Conservation (phyloP, 164 flowering plant species). For the Sextonia rubra region DNA sequence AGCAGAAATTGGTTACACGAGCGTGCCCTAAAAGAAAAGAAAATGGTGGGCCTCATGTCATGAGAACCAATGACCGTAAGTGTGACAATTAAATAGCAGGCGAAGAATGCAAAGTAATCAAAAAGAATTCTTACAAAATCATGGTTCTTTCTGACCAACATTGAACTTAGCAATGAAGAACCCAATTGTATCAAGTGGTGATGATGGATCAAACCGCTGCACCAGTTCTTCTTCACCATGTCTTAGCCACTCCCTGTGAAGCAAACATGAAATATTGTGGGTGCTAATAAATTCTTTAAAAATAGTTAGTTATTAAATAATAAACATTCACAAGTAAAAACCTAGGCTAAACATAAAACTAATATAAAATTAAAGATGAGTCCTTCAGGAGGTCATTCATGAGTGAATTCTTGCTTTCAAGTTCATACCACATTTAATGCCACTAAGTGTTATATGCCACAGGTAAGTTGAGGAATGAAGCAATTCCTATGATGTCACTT, state of each 20-base stretch:
- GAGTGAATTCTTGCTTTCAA: neutral
- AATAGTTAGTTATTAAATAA: too few relatives aligned
- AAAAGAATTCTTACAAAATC: conserved; percentile 3
- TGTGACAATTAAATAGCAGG: neutral
- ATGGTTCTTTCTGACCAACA: conserved; percentile 66
- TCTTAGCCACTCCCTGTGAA: conserved; percentile 76
- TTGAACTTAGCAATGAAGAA: conserved; percentile 91
- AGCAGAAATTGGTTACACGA: too few relatives aligned
- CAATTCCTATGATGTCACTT: neutral
- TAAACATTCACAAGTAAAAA: neutral
- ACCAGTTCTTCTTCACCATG: conserved; percentile 91
- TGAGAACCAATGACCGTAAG: too few relatives aligned
- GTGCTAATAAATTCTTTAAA: neutral
- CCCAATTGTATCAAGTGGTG: conserved; percentile 85
- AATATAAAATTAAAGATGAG: neutral
- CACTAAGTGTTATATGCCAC: neutral
- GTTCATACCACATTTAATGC: neutral
- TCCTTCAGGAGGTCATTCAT: neutral
- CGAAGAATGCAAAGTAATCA: neutral
- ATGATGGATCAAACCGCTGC: conserved; percentile 94
- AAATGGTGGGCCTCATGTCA: too few relatives aligned
- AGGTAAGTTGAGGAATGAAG: neutral
- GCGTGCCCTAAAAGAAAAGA: too few relatives aligned
- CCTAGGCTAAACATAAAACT: neutral
- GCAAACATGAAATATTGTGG: conserved; percentile 2